phyloP scores from a whole-genome alignment of 306 rosid species.

The Prunus persica region Prunus_persica_NCBIv2 NC_034009.1:31642001-31642500 shows the following conservation, averaged over 20 bases:
- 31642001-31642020: conserved; percentile 30
- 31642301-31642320: conserved; percentile 44
- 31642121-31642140: conserved; percentile 65
- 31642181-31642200: conserved; percentile 92
- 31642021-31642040: conserved; percentile 60
- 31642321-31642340: conserved; percentile 55
- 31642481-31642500: conserved; percentile 19
- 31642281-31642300: conserved; percentile 58
- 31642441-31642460: neutral
- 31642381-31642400: conserved; percentile 66
- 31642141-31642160: conserved; percentile 65
- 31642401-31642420: conserved; percentile 71
- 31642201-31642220: conserved; percentile 33
- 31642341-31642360: conserved; percentile 42
- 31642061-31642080: conserved; percentile 51
- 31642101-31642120: conserved; percentile 40
- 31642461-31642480: neutral
- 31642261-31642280: conserved; percentile 64
- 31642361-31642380: conserved; percentile 46
- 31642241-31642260: conserved; percentile 66
- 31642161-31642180: conserved; percentile 53
- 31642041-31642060: conserved; percentile 45
- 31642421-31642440: neutral
- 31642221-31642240: conserved; percentile 46
- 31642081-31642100: conserved; percentile 53